phyloP scores from a whole-genome alignment of 2,329 filamentous ascomycete species.

The Triangularia verruculosa region DNA sequence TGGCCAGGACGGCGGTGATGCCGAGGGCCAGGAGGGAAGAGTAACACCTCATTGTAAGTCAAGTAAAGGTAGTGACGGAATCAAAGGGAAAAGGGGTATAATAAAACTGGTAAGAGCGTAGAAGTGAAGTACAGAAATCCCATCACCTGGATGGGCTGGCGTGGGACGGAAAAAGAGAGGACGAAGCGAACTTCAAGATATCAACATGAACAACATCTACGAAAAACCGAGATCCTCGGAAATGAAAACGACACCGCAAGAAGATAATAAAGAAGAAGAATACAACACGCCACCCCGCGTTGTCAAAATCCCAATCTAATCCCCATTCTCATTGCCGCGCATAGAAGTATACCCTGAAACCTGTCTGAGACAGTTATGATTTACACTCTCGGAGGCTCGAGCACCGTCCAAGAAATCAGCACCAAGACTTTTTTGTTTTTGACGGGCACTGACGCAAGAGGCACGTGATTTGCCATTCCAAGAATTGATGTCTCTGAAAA shows the following conservation, averaged over 20 bases:
- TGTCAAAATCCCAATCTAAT: not conserved
- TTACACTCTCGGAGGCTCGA: not conserved
- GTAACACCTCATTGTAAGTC: not conserved
- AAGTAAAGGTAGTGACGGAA: not conserved
- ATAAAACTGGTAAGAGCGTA: not conserved
- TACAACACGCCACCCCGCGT: not conserved
- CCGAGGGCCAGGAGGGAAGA: not conserved
- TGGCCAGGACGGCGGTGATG: not conserved
- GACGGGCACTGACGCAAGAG: not conserved
- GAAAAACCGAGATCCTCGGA: not conserved
- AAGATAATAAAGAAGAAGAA: not conserved
- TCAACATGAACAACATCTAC: not conserved
- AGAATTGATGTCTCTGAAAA: not conserved
- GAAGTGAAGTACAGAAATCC: not conserved
- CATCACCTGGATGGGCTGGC: not conserved
- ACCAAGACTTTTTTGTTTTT: not conserved
- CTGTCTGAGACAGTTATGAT: constrained; percentile 10
- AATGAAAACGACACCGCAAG: not conserved
- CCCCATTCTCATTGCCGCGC: not conserved
- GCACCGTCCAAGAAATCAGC: not conserved
- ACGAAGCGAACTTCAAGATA: not conserved
- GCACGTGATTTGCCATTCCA: not conserved
- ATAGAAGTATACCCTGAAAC: constrained; percentile 8
- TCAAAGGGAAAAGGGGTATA: not conserved
- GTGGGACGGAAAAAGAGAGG: not conserved